Evolutionary conservation across 2,329 filamentous ascomycete species (phyloP).

Genomic region (Aaosphaeria pasadenensis): DNA sequence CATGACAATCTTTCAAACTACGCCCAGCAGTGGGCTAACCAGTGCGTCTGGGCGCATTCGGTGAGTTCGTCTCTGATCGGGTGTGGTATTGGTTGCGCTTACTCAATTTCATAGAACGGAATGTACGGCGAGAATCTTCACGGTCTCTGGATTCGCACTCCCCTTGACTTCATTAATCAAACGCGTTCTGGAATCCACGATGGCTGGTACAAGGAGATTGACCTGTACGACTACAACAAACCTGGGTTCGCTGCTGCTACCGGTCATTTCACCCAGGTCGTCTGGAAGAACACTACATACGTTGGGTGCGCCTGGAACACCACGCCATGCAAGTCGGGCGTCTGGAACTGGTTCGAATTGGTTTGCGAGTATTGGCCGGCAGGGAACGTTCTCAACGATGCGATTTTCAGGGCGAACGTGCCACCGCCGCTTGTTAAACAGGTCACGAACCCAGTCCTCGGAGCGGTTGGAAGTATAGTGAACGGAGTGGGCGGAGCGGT

Average conservation of each 20-base stretch:
- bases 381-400: background rate
- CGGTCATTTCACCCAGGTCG: background rate
- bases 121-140: slow-evolving; percentile 4
- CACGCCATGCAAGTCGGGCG: background rate
- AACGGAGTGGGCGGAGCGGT: no score
- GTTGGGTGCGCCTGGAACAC: slow-evolving; percentile 1
- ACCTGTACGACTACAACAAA: slow-evolving; percentile 4
- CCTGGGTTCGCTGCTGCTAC: slow-evolving; percentile 1
- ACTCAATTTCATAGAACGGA: slow-evolving; percentile 2
- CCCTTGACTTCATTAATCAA: slow-evolving; percentile 3
- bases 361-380: background rate
- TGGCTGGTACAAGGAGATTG: slow-evolving; percentile 4
- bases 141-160: background rate
- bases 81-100: background rate
- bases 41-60: slow-evolving; percentile 4
- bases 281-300: background rate
- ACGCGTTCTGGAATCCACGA: slow-evolving; percentile 2
- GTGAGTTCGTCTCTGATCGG: background rate
- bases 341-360: background rate
- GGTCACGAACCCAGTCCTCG: no score
- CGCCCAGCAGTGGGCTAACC: slow-evolving; percentile 4
- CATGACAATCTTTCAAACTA: slow-evolving; percentile 1
- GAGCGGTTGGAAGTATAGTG: no score
- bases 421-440: background rate
- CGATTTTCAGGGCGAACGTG: background rate